phyloP scores from a whole-genome alignment of 2,329 filamentous ascomycete species.

The Fusarium pseudograminearum region DNA sequence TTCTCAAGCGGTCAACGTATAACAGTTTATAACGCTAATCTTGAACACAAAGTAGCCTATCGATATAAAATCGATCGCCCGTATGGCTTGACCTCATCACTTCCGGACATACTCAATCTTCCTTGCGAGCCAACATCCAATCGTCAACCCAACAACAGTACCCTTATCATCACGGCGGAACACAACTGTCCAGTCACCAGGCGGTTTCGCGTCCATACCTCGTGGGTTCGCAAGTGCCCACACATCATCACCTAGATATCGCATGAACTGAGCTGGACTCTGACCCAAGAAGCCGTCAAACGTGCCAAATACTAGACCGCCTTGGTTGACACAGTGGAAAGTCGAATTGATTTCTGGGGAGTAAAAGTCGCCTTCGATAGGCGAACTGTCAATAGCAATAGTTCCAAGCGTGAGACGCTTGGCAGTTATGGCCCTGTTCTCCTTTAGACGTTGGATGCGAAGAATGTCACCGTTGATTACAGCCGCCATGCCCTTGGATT shows the following conservation, averaged over 20 bases:
- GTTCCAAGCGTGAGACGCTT: slow-evolving; percentile 3
- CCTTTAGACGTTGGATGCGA: slow-evolving; percentile 26
- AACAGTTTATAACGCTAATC: not conserved
- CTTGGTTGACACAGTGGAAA: slow-evolving; percentile 29
- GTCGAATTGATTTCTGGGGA: slow-evolving; percentile 28
- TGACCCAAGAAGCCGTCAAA: slow-evolving; percentile 32
- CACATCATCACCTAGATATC: slow-evolving; percentile 21
- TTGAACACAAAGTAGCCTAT: too few species aligned
- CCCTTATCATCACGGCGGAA: slow-evolving; percentile 8
- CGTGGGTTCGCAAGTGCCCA: slow-evolving; percentile 30
- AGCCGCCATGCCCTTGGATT: slow-evolving; percentile 24
- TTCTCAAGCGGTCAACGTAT: not conserved
- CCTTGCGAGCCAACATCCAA: slow-evolving; percentile 31
- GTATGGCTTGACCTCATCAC: too few species aligned
- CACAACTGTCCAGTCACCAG: slow-evolving; percentile 34
- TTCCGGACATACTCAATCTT: slow-evolving; percentile 26
- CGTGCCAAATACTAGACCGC: slow-evolving; percentile 29
- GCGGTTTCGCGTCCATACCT: slow-evolving; percentile 37
- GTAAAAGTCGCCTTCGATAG: slow-evolving; percentile 26
- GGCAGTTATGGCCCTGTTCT: slow-evolving; percentile 24
- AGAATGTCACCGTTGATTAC: slow-evolving; percentile 10
- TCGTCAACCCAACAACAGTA: slow-evolving; percentile 3
- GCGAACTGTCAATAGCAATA: slow-evolving; percentile 1
- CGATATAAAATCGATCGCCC: too few species aligned
- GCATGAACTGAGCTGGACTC: slow-evolving; percentile 32